Conservation (phyloP, 2,329 filamentous ascomycete genomes). For the Leptodontidium sp. region DNA sequence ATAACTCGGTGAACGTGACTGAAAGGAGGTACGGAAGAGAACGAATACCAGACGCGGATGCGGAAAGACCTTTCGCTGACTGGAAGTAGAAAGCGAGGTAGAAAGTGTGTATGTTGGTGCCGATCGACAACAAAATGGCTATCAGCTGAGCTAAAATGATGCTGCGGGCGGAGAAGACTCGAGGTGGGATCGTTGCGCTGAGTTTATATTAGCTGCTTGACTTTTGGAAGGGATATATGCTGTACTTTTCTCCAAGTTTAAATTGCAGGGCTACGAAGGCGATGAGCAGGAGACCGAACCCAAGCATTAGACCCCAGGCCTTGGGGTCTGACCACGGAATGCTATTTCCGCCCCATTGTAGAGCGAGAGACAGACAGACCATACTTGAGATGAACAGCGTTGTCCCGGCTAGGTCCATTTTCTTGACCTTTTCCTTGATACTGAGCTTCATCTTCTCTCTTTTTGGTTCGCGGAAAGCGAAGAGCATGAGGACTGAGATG, state of each 20-base stretch:
- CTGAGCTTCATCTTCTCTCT: slow-evolving; percentile 45
- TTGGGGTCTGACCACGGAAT: slow-evolving; percentile 52
- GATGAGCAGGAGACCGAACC: slow-evolving; percentile 40
- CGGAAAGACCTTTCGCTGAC: slow-evolving; percentile 39
- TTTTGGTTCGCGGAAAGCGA: slow-evolving; percentile 49
- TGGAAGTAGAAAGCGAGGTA: slow-evolving; percentile 47
- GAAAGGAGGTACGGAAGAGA: slow-evolving; percentile 37
- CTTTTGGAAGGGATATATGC: too few species aligned
- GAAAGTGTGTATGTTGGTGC: slow-evolving; percentile 24
- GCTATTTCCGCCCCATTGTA: slow-evolving; percentile 54
- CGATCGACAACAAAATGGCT: slow-evolving; percentile 18
- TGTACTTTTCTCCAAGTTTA: slow-evolving; percentile 51
- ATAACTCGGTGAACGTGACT: slow-evolving; percentile 17
- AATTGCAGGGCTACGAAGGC: slow-evolving; percentile 49
- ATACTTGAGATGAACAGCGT: slow-evolving; percentile 53
- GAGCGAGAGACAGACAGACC: slow-evolving; percentile 53
- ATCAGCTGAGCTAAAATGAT: slow-evolving; percentile 32
- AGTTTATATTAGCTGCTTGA: slow-evolving; percentile 2
- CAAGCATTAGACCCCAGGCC: slow-evolving; percentile 53
- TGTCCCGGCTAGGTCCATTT: slow-evolving; percentile 55
- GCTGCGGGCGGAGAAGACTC: slow-evolving; percentile 47
- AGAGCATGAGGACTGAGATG: slow-evolving; percentile 47
- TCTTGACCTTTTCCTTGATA: slow-evolving; percentile 52
- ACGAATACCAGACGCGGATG: slow-evolving; percentile 37
- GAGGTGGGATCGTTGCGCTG: slow-evolving; percentile 49